Percentiles rank a stretch among this genome's conserved stretches.
Evolutionary conservation across 2,329 filamentous ascomycete genomes (phyloP).

Genomic region (Geosmithia flava): DNA sequence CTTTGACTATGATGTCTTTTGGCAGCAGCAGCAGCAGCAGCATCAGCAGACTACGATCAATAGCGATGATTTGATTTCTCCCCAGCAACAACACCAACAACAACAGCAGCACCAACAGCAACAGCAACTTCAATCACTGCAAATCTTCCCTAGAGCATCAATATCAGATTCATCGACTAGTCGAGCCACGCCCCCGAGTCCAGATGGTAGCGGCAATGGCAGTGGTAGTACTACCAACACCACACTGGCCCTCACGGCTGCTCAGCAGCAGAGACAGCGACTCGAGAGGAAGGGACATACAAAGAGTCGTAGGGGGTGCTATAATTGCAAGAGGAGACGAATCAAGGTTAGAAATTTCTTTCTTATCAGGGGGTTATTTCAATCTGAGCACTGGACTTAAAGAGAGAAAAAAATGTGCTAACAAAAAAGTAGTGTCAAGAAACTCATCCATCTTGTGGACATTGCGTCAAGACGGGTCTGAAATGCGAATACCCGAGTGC

Average conservation of each 20-base stretch:
- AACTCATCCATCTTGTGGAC: slow-evolving; percentile 47
- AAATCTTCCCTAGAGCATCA: no score
- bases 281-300: slow-evolving; percentile 49
- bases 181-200: neutral
- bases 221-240: no score
- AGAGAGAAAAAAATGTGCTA: no score
- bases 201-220: no score
- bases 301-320: slow-evolving; percentile 54
- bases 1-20: slow-evolving; percentile 3
- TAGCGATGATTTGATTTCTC: neutral
- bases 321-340: slow-evolving; percentile 52
- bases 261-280: slow-evolving; percentile 18
- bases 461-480: slow-evolving; percentile 50
- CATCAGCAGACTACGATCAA: neutral
- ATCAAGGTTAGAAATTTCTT: slow-evolving; percentile 40
- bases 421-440: slow-evolving; percentile 43
- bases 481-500: slow-evolving; percentile 48
- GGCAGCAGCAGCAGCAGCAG: neutral
- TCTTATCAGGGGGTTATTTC: no score
- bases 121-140: neutral
- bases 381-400: no score
- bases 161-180: no score
- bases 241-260: neutral
- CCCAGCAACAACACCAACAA: neutral
- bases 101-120: neutral